Conservation (phyloP, 768 basidiomycete species). For the Dentipellis fragilis region DNA sequence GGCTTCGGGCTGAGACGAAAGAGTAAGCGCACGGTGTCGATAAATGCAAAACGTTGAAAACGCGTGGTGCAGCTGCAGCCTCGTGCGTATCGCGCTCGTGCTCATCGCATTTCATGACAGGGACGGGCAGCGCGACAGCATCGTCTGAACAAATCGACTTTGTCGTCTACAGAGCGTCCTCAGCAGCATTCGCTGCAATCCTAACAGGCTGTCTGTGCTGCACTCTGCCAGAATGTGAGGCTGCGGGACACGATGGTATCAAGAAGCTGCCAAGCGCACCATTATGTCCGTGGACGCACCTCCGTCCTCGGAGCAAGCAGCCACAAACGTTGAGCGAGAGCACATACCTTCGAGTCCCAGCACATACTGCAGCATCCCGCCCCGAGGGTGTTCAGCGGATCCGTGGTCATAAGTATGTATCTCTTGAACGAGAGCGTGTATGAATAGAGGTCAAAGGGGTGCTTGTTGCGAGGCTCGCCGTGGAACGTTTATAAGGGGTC, state of each 20-base stretch:
- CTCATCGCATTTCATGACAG: no score
- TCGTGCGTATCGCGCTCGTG: no score
- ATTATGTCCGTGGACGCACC: neutral
- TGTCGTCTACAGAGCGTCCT: no score
- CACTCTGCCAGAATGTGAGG: neutral
- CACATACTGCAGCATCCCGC: neutral
- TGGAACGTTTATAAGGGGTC: no score
- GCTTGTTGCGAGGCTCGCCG: no score
- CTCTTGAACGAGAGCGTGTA: no score
- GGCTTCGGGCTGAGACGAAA: neutral
- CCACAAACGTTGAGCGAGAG: neutral
- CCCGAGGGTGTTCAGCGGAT: neutral
- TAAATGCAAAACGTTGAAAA: no score
- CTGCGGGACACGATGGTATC: neutral
- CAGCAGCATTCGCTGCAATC: no score
- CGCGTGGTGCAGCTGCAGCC: no score
- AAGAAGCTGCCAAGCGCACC: neutral
- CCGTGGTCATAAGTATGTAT: neutral
- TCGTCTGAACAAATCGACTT: neutral
- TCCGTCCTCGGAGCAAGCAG: neutral
- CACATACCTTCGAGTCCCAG: conserved; percentile 2
- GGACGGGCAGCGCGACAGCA: no score
- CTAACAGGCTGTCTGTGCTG: neutral
- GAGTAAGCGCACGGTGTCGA: neutral
- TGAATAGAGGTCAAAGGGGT: no score